Base-by-base conservation (phyloP, 2,329 filamentous ascomycete genomes). In the Monosporascus ibericus region DNA sequence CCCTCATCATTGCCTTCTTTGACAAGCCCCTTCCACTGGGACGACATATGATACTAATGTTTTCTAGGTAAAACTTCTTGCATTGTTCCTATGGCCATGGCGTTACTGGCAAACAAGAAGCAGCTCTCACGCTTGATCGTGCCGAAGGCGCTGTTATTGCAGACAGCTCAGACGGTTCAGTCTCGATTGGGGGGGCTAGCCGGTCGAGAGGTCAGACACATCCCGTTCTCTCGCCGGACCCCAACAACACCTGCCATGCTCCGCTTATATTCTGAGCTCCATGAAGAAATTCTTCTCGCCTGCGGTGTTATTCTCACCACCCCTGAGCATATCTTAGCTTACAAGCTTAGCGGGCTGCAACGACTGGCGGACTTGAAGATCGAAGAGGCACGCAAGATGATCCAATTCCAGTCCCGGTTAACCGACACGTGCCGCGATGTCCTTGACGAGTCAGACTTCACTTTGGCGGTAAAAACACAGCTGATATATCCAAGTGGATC, bases 241-340 rank as follows among this genome's bases (percentile, higher is more conserved):
- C 64, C 68, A 1, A 72, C 75, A 0, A 58, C 59, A 0, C 17
- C 46, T 0, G 47, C 62, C 0, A 64, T 66, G 15, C 66, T 73
- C 0, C 44, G 54, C 27, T 30, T 79, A 0, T 77, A 79, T 17
- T 51, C 59, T 3, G 69, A 57, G 9, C 61, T 73, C 1, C 70
- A 75, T 56, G 57, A 62, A 1, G 61, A 75, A 0, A 70, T 77
- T 22, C 65, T 69, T 20, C 58, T 63, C 1, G 55, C 56, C 0
- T 69, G 68, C 0, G 84, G 84, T 0, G 65, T 88, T 0, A 72
- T 89, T 11, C 67, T 89, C 0, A 74, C 77, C 0, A 74, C 82
- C 1, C 84, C 85, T 0, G 85, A 88, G 50, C 79, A 87, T 55
- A 66, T 84, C 0, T 67, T 88, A 1, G 88, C 85, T 0, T 86